Evolutionary conservation across 2,329 filamentous ascomycete species (phyloP).

Genomic region (Aspergillus novoparasiticus): DNA sequence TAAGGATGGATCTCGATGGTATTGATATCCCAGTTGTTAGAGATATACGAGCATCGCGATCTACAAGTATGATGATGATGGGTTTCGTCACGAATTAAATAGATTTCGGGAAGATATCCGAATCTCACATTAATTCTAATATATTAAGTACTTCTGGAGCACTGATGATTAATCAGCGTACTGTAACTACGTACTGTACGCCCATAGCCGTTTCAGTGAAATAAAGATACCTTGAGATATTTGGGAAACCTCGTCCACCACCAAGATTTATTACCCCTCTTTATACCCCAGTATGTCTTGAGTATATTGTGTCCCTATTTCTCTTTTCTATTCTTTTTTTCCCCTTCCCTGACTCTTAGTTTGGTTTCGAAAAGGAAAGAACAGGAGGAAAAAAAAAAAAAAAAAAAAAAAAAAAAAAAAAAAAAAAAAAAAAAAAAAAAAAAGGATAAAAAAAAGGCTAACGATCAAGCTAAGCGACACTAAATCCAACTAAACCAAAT

Average conservation of each 20-base stretch:
- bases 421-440: neutral
- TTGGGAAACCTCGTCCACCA: no score
- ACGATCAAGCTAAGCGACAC: slow-evolving; percentile 1
- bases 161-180: neutral
- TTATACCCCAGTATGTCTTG: neutral
- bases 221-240: neutral
- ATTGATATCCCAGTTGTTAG: no score
- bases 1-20: neutral
- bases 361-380: neutral
- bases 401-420: neutral
- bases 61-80: neutral
- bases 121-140: neutral
- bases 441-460: neutral
- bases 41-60: neutral
- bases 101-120: neutral
- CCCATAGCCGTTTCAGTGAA: neutral
- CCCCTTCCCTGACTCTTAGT: neutral
- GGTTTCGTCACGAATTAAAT: neutral
- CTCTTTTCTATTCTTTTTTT: no score
- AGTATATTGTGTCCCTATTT: no score
- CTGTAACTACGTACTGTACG: neutral
- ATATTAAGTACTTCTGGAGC: neutral
- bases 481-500: slow-evolving; percentile 2
- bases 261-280: neutral
- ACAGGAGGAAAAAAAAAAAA: neutral